Evolutionary conservation across 139 green algal genomes (phyloP).

Genomic region (Diplosphaera chodatii): DNA sequence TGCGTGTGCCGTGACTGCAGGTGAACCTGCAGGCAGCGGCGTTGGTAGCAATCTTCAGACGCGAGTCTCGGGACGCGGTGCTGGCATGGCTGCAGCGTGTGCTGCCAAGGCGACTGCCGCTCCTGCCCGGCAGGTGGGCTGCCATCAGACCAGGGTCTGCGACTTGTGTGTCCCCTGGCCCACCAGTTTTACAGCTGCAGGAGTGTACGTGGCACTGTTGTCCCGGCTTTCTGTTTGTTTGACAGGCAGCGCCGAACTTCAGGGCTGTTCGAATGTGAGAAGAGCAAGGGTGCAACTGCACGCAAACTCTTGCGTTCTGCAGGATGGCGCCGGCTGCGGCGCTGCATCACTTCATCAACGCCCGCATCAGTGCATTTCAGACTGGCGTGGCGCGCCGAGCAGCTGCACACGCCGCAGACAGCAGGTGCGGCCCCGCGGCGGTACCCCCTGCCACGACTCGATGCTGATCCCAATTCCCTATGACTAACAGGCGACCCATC

Average conservation of each 20-base stretch:
- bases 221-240: too few species aligned
- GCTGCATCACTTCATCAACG: conserved; percentile 49
- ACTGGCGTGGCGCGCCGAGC: conserved; percentile 32
- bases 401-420: conserved; percentile 17
- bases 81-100: conserved; percentile 33
- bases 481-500: too few species aligned
- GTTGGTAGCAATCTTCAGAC: conserved; percentile 64
- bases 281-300: too few species aligned
- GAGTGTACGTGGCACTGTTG: too few species aligned
- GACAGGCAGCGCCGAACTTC: too few species aligned
- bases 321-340: conserved; percentile 3
- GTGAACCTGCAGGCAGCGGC: conserved; percentile 29
- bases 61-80: conserved; percentile 43
- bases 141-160: too few species aligned
- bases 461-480: too few species aligned
- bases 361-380: conserved; percentile 65
- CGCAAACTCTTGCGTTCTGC: too few species aligned
- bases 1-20: conserved; percentile 13
- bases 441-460: too few species aligned
- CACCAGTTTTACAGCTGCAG: too few species aligned
- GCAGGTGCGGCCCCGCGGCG: background rate
- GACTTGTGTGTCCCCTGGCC: too few species aligned
- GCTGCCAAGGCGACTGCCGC: conserved; percentile 42
- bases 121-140: conserved; percentile 11
- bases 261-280: too few species aligned